Evolutionary conservation across 768 basidiomycete genomes (phyloP).

Genomic region (Russula ochroleuca): DNA sequence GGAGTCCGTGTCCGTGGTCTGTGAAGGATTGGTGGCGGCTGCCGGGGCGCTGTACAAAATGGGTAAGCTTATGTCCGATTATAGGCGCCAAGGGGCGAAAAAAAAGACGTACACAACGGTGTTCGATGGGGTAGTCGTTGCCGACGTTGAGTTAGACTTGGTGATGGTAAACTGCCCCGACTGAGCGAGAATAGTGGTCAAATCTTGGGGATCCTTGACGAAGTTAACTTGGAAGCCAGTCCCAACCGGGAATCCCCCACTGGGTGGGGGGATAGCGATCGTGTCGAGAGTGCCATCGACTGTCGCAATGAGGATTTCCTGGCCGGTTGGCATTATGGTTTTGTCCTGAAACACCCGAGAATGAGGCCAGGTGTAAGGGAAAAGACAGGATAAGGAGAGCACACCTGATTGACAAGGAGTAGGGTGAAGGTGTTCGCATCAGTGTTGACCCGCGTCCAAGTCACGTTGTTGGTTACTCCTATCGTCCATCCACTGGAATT

Average conservation of each 20-base stretch:
- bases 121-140: conserved; percentile 16
- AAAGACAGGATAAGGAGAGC: conserved; percentile 22
- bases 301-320: conserved; percentile 51
- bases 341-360: conserved; percentile 25
- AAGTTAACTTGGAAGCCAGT: conserved; percentile 68
- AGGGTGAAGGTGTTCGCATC: conserved; percentile 67
- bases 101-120: background rate
- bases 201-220: conserved; percentile 45
- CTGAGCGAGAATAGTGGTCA: conserved; percentile 62
- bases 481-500: conserved; percentile 49
- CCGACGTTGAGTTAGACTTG: conserved; percentile 19
- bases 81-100: background rate
- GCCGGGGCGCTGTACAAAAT: background rate
- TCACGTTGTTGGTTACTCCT: conserved; percentile 46
- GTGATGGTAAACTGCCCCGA: conserved; percentile 57
- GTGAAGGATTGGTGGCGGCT: background rate
- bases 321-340: conserved; percentile 34
- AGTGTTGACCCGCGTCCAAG: conserved; percentile 62
- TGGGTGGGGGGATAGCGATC: conserved; percentile 49
- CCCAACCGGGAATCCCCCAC: conserved; percentile 63
- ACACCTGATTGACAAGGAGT: conserved; percentile 60
- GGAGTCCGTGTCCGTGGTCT: background rate
- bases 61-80: background rate
- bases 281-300: conserved; percentile 47
- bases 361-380: background rate